Conservation (phyloP, 108 stramenopile genomes). For the Fragilariopsis cylindrus region DNA sequence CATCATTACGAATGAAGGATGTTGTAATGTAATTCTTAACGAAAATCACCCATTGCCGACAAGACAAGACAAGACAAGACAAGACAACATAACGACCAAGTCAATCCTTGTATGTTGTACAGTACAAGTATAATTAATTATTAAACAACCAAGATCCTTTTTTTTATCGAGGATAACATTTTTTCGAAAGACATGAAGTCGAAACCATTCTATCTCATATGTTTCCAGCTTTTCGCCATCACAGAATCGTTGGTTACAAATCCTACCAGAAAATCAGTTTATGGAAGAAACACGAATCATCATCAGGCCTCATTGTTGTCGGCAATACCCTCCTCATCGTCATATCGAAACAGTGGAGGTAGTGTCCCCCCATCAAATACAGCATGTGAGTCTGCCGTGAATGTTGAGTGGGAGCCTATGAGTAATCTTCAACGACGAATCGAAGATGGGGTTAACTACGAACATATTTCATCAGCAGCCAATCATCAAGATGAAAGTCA, state of each 20-base stretch:
- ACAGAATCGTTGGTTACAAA: not conserved
- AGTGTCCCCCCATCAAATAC: slow-evolving; percentile 34
- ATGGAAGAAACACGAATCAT: not conserved
- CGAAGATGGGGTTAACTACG: slow-evolving; percentile 51
- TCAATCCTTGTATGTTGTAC: no score
- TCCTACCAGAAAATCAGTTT: not conserved
- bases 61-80: no score
- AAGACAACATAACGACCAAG: no score
- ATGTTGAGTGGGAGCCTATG: slow-evolving; percentile 52
- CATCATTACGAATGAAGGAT: no score
- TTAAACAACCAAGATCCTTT: no score
- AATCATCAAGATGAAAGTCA: not conserved
- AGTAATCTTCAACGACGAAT: slow-evolving; percentile 44
- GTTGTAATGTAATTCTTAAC: no score
- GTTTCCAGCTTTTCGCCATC: not conserved
- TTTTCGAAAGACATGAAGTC: no score
- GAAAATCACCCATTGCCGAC: no score
- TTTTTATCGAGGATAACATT: no score
- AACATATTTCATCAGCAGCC: slow-evolving; percentile 21
- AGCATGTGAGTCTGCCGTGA: slow-evolving; percentile 40
- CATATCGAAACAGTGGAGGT: slow-evolving; percentile 12
- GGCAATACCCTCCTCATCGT: not conserved
- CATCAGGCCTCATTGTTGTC: not conserved
- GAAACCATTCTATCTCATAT: no score
- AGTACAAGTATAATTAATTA: no score